Percentiles rank a stretch among this genome's conserved stretches.
Conservation (phyloP, 257 asterid genomes). For the Solanum ahanhuiri region DNA sequence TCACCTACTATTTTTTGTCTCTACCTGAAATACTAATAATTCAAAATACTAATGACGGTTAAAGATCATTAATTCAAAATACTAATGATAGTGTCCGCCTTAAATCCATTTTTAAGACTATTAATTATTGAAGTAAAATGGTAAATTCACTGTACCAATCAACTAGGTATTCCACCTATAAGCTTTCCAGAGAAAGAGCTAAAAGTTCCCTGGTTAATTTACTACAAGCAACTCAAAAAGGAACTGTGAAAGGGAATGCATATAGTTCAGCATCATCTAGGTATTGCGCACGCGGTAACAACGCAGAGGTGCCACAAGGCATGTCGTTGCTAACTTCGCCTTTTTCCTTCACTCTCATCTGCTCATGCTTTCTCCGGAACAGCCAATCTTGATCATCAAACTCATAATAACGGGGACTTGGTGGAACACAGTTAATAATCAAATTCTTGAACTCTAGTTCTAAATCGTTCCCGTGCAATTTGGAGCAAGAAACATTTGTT, state of each 20-base stretch:
- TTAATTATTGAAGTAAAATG: too few species aligned
- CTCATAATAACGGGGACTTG: neutral
- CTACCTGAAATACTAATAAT: too few species aligned
- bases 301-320: slow-evolving; percentile 12
- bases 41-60: too few species aligned
- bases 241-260: slow-evolving; percentile 49
- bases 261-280: slow-evolving; percentile 39
- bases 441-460: slow-evolving; percentile 20
- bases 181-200: neutral
- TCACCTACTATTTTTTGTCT: too few species aligned
- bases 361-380: neutral
- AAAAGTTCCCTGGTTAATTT: slow-evolving; percentile 9
- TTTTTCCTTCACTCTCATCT: slow-evolving; percentile 10
- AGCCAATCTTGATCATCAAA: slow-evolving; percentile 54
- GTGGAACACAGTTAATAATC: slow-evolving; percentile 33
- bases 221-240: slow-evolving; percentile 26
- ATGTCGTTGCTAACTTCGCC: neutral
- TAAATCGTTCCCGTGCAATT: slow-evolving; percentile 6
- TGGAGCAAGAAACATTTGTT: slow-evolving; percentile 12
- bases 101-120: too few species aligned
- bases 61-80: too few species aligned
- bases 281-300: slow-evolving; percentile 36
- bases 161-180: neutral
- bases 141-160: too few species aligned
- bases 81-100: too few species aligned